A percentile compares a stretch with the other conserved stretches of the same genome.
Evolutionary conservation across 805 yeast species (phyloP).

Genomic region (Lipomyces kockii): DNA sequence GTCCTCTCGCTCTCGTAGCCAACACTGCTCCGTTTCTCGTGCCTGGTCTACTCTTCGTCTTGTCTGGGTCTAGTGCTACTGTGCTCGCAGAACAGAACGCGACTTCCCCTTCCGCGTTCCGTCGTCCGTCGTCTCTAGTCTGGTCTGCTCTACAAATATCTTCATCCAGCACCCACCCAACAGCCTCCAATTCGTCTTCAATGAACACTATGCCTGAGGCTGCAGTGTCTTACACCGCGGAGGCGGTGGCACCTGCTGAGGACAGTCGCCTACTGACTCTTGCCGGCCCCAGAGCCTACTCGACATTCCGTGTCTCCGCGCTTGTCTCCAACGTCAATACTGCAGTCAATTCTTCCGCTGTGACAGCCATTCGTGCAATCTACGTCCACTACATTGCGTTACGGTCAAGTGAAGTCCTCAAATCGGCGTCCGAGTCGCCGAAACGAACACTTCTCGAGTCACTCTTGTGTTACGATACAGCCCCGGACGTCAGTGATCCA

Average conservation of each 20-base stretch:
- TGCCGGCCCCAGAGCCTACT: constrained; percentile 90
- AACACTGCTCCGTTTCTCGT: background rate
- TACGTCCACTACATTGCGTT: constrained; percentile 81
- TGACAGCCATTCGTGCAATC: constrained; percentile 71
- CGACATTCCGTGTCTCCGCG: constrained; percentile 79
- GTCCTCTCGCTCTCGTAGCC: background rate
- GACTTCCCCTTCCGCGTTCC: background rate
- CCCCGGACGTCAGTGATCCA: constrained; percentile 59
- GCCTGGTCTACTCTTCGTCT: background rate
- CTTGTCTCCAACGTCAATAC: constrained; percentile 74
- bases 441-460: constrained; percentile 54
- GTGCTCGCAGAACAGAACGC: background rate
- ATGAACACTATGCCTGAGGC: constrained; percentile 3
- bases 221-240: constrained; percentile 1
- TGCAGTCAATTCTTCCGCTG: constrained; percentile 67
- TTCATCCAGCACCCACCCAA: background rate
- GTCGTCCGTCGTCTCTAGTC: background rate
- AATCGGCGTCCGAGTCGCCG: constrained; percentile 22
- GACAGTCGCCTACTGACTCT: constrained; percentile 49
- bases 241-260: constrained; percentile 9
- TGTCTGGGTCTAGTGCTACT: background rate
- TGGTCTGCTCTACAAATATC: background rate
- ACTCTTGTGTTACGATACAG: constrained; percentile 74
- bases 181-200: background rate
- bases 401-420: constrained; percentile 39